Evolutionary conservation across 257 asterid species (phyloP), one percentile per base, ranked within the genome.

Genomic region (Rehmannia glutinosa): DNA sequence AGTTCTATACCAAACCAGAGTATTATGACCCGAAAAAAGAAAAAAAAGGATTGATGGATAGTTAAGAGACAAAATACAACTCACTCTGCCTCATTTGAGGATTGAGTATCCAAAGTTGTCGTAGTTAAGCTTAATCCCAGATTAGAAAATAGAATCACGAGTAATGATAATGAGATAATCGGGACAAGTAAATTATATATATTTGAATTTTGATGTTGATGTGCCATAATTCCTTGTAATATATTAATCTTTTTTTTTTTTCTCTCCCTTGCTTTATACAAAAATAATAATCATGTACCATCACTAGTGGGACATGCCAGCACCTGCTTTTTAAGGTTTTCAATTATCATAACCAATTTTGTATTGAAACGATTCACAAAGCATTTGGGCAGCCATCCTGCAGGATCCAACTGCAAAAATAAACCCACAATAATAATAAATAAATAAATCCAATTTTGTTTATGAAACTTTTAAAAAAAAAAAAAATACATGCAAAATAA

Each of bases 361-460:
- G 95, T 89, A 57, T 84, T 91, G 71, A 91, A 80, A 25, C 96
- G 88, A 75, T 91, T 91, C 75, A 85, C 98, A 77, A 91, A 83
- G 86, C 86, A 89, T 77, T 85, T 91, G 36, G 96, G 98, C 74
- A 91, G 63, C 96, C 96, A 91, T 72, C 98, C 95, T 66, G 96
- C 96, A 23, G 97, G 97, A 79, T 91, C 97, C 88, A 88, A 73
- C 97, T 91, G 90, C 20, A 56, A 66, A 21, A 70, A 39, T 15
- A 27, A 17, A 71, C n/a, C 10, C 54, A 13, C 2, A 46, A 7
- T 11, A 1, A 20, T 16, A 19, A 13, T 32, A 13, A 3, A 62
- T 6, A 9, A 15, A 39, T 20, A 3, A 36, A 21, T n/a, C 0
- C 3, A 13, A 30, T 13, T 49, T 0, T 17, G n/a, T 36, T 21